These are phyloP conservation scores for Fusarium sp. DNA, from an alignment of 2,329 filamentous ascomycete genomes.

Conservation along the genomic window DNA sequence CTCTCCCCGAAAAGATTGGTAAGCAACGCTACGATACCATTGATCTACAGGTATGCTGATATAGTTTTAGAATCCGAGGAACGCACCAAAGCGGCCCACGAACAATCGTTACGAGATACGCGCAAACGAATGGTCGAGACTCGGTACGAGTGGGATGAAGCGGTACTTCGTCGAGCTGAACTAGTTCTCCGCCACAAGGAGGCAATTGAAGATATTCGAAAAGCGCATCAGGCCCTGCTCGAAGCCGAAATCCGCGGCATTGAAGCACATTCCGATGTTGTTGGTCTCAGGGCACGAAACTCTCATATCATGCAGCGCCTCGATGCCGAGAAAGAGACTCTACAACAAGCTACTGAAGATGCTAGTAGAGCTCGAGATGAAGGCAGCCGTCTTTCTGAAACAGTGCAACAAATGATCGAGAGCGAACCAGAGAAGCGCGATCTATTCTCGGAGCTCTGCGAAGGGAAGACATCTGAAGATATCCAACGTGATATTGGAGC, in stretches of 20 bases:
- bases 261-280: slow-evolving; percentile 85
- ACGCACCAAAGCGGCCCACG: slow-evolving; percentile 48
- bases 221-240: slow-evolving; percentile 72
- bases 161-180: slow-evolving; percentile 67
- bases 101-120: slow-evolving; percentile 51
- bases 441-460: slow-evolving; percentile 58
- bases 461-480: slow-evolving; percentile 68
- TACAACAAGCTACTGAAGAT: slow-evolving; percentile 54
- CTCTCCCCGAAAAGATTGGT: slow-evolving; percentile 79
- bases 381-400: slow-evolving; percentile 48
- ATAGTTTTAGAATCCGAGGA: slow-evolving; percentile 53
- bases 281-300: slow-evolving; percentile 76
- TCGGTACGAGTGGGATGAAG: slow-evolving; percentile 65
- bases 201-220: slow-evolving; percentile 71
- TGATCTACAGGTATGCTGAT: background rate
- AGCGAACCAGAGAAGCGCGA: slow-evolving; percentile 56
- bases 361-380: slow-evolving; percentile 54
- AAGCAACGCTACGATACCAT: slow-evolving; percentile 49
- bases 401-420: slow-evolving; percentile 57
- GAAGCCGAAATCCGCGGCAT: slow-evolving; percentile 78
- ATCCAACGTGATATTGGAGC: slow-evolving; percentile 80
- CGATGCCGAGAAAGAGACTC: slow-evolving; percentile 57
- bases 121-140: slow-evolving; percentile 60
- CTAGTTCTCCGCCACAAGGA: slow-evolving; percentile 66
- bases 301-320: slow-evolving; percentile 66